These are phyloP conservation scores for Aspergillus terreus DNA, from an alignment of 2,329 filamentous ascomycete species.

Conservation along the genomic window DNA sequence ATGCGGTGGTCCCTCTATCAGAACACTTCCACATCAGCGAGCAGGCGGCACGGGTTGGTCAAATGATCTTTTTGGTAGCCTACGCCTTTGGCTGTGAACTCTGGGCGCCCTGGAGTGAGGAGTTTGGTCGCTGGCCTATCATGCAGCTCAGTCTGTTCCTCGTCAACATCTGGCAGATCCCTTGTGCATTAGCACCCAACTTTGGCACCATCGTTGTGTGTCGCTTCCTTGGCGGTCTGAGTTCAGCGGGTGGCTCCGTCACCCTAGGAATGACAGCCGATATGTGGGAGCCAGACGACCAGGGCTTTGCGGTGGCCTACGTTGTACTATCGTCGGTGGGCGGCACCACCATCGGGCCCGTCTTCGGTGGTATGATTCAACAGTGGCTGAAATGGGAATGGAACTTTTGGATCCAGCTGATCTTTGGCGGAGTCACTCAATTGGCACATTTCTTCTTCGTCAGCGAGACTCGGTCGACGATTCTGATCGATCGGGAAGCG, in stretches of 20 bases:
- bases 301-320: constrained; percentile 72
- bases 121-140: constrained; percentile 74
- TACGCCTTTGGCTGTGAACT: constrained; percentile 86
- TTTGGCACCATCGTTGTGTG: constrained; percentile 67
- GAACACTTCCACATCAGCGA: constrained; percentile 64
- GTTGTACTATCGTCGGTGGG: constrained; percentile 76
- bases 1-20: constrained; percentile 62
- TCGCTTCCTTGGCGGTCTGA: constrained; percentile 64
- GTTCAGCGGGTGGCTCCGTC: constrained; percentile 68
- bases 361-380: constrained; percentile 53
- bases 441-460: constrained; percentile 55
- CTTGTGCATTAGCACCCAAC: constrained; percentile 68
- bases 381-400: constrained; percentile 54
- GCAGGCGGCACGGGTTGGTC: constrained; percentile 67
- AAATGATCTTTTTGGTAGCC: constrained; percentile 70
- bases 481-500: constrained; percentile 57
- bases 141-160: constrained; percentile 69
- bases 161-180: constrained; percentile 74
- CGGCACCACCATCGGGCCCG: constrained; percentile 61
- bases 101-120: constrained; percentile 84
- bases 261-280: constrained; percentile 73
- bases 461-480: constrained; percentile 55
- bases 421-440: constrained; percentile 54
- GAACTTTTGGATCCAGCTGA: constrained; percentile 63
- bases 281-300: constrained; percentile 65